Evolutionary conservation across 345 rosid species (phyloP), one percentile per base, ranked within the genome.

Genomic region (Abelmoschus esculentus): DNA sequence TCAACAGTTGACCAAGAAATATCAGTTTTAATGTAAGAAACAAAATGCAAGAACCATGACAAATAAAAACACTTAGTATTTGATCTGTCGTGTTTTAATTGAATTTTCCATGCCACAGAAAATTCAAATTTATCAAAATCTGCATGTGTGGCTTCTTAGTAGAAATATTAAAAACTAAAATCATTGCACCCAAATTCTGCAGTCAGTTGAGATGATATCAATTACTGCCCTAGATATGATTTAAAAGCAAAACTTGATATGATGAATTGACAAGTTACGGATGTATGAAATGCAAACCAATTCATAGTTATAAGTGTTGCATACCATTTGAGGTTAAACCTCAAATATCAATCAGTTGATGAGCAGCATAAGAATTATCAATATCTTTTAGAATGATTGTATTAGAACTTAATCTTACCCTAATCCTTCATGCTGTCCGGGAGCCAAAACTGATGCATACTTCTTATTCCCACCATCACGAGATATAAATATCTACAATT

Each of bases 381-480:
- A 44, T 15, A 26, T 28, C 42, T 8, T 66, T 47, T 28, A 66
- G 70, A 47, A 62, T 38, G 12, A 38, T 3, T 38, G 3, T 26
- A 63, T 17, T 28, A 15, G 15, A 31, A 1, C 7, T 65, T 44
- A 22, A 18, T 3, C 88, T 79, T 84, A 93, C 99, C 96, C 91
- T 75, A 93, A 73, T 56, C 96, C 92, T 80, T 92, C 99, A 73
- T 89, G 99, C 61, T 83, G 96, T 40, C 99, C 99, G 18, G 99
- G 99, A 79, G 99, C 83, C 89, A 93, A 86, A 73, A 93, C 97
- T n/a, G 99, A 91, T 58, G 97, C 96, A 80, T 83, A 91, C 53
- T 70, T 82, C 83, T 88, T 93, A 78, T 84, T 84, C 67, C 86
- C 96, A 71, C 96, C 95, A 58, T 93, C 97, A 61, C 99, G 92